Base-by-base conservation (phyloP, 805 yeast species). In the Sungouiozyma intestinalis region DNA sequence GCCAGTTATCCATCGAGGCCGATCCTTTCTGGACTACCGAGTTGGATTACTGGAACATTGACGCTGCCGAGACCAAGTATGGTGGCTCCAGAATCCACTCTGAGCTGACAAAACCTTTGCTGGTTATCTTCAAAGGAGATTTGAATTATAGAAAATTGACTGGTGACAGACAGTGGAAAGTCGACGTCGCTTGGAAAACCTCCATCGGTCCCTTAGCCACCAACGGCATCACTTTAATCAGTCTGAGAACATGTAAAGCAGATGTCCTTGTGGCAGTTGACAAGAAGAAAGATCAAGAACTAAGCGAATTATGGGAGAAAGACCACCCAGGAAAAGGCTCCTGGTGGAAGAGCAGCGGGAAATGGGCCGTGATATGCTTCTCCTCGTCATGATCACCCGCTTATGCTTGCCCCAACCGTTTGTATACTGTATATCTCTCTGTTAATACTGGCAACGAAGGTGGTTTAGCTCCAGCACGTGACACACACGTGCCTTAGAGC, bases 241-340 rank as follows among this genome's bases (percentile, higher is more conserved):
- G 94, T 29, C 71, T 92, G 53, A 78, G 99, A 68, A 92, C 97
- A 2, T 81, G 95, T 62, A 92, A 92, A 65, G 97, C 97, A 1
- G 98, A 92, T 59, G 97, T 88, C 5, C 79, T 83, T 41, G 96
- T 85, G 34, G 97, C 94, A 1, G 73, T 92, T 48, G 70, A 72
- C 3, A 71, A 68, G 33, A 96, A 95, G 3, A 65, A 75, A 35
- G 84, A 83, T 50, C 87, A 81, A 52, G 70, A 77, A 55, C 70
- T 90, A 48, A 70, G 75, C 36, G 62, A 71, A 44, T 63, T 65
- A 35, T 88, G 85, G 83, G 74, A 68, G 54, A 59, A 56, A 15
- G 65, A 64, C 55, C 79, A 84, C 0, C 76, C 81, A 46, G 79
- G 80, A 45, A 61, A 68, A 40, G 85, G 84, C 19, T 76, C 77